Conservation (phyloP, 169 alveolate species). For the Plasmodium gallinaceum region DNA sequence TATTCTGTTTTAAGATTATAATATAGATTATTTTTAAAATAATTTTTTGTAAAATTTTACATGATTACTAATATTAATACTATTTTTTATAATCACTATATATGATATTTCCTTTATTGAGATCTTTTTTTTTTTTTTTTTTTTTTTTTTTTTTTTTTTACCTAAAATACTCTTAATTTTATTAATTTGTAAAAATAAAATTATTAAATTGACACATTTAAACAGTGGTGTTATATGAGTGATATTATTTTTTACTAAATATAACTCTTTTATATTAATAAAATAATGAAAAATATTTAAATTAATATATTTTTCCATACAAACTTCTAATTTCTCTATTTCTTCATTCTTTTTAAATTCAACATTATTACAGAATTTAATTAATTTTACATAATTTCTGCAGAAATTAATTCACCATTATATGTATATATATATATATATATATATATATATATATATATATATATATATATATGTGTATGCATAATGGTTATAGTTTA, state of each 20-base stretch:
- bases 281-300: conserved; percentile 31
- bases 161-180: conserved; percentile 49
- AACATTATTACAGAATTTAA: conserved; percentile 57
- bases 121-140: background rate
- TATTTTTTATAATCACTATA: no score
- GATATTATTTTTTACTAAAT: conserved; percentile 56
- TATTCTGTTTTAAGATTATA: no score
- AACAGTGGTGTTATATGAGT: conserved; percentile 61
- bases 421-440: background rate
- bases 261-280: conserved; percentile 51
- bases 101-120: no score
- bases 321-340: conserved; percentile 45
- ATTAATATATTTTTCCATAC: conserved; percentile 68
- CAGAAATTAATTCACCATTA: background rate
- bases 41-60: no score
- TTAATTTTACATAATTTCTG: conserved; percentile 21
- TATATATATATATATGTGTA: background rate
- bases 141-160: conserved; percentile 19
- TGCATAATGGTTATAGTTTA: background rate
- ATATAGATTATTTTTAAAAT: no score
- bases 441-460: background rate
- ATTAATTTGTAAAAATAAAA: conserved; percentile 57
- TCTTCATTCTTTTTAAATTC: conserved; percentile 61
- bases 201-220: conserved; percentile 26
- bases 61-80: no score